Conservation (phyloP, 805 yeast species). For the Saccharomycopsis sp. region DNA sequence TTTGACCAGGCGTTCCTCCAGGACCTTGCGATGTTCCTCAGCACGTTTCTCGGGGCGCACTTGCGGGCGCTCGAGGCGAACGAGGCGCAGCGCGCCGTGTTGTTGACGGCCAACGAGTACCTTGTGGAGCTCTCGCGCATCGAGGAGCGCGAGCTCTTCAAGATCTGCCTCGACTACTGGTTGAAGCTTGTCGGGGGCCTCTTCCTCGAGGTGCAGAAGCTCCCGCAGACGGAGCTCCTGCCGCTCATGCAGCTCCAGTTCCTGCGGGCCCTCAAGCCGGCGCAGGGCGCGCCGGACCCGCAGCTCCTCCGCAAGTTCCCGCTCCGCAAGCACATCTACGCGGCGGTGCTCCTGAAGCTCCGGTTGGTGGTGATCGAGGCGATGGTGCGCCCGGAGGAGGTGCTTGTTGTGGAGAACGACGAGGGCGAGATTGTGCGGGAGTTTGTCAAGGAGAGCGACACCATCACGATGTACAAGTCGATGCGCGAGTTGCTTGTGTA, state of each 20-base stretch:
- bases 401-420: constrained; percentile 91
- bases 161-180: constrained; percentile 96
- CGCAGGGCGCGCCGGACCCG: constrained; percentile 85
- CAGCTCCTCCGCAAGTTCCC: constrained; percentile 69
- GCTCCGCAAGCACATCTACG: constrained; percentile 78
- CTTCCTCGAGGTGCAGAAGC: constrained; percentile 75
- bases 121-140: constrained; percentile 79
- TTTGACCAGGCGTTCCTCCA: constrained; percentile 90
- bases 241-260: constrained; percentile 69
- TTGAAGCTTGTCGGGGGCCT: constrained; percentile 72
- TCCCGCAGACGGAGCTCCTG: constrained; percentile 64
- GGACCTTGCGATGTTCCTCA: constrained; percentile 88
- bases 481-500: constrained; percentile 95
- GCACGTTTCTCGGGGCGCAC: constrained; percentile 77
- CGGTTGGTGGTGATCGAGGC: constrained; percentile 92
- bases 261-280: constrained; percentile 33
- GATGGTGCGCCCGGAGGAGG: constrained; percentile 99
- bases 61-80: constrained; percentile 52
- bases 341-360: constrained; percentile 70
- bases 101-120: constrained; percentile 70
- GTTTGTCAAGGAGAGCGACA: constrained; percentile 93
- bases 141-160: constrained; percentile 93
- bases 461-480: constrained; percentile 89
- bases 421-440: constrained; percentile 99
- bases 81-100: constrained; percentile 49